phyloP scores from a whole-genome alignment of 2,329 filamentous ascomycete species.

The Westerdykella sp. region DNA sequence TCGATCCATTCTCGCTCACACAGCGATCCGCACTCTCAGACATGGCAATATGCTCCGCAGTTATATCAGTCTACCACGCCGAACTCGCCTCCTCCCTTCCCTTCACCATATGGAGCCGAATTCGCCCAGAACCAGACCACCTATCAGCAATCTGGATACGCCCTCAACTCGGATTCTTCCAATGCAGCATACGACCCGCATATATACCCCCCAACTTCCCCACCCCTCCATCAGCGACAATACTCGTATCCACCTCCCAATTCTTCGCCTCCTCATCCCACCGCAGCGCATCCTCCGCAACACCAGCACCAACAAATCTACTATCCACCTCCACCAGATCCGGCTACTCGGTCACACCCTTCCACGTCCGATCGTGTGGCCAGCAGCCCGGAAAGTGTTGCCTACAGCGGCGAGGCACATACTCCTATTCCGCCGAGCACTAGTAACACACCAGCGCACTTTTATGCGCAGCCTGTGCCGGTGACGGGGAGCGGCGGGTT shows the following conservation, averaged over 20 bases:
- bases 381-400: slow-evolving; percentile 10
- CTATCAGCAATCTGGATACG: slow-evolving; percentile 10
- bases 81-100: slow-evolving; percentile 9
- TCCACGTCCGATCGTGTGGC: slow-evolving; percentile 11
- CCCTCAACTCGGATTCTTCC: slow-evolving; percentile 10
- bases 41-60: slow-evolving; percentile 8
- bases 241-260: slow-evolving; percentile 20
- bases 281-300: slow-evolving; percentile 2
- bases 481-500: slow-evolving; percentile 4
- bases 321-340: slow-evolving; percentile 22
- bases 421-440: slow-evolving; percentile 12
- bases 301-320: slow-evolving; percentile 20
- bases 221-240: slow-evolving; percentile 15
- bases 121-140: slow-evolving; percentile 7
- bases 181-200: slow-evolving; percentile 15
- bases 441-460: slow-evolving; percentile 30
- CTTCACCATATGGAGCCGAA: slow-evolving; percentile 10
- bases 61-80: slow-evolving; percentile 13
- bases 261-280: slow-evolving; percentile 11
- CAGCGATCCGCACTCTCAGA: slow-evolving; percentile 11
- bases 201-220: slow-evolving; percentile 13
- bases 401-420: slow-evolving; percentile 15
- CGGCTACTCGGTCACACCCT: slow-evolving; percentile 11
- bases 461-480: slow-evolving; percentile 26
- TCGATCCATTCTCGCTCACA: slow-evolving; percentile 17